A percentile compares a stretch with the other conserved stretches of the same genome.
Conservation (phyloP, 768 basidiomycete genomes). For the Collybiopsis luxurians region DNA sequence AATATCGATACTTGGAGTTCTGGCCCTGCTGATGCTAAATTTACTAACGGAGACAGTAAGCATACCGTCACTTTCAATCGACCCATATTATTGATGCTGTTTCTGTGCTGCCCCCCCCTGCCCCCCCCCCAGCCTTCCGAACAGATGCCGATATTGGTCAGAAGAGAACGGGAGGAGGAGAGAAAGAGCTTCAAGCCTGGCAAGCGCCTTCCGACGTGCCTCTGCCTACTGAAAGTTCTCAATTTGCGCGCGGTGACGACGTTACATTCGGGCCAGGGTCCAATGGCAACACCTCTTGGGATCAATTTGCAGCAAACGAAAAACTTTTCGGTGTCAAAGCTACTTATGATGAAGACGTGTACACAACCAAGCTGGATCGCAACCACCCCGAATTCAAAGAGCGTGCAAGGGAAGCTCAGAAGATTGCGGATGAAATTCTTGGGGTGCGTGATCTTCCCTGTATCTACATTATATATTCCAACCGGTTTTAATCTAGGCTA, state of each 20-base stretch:
- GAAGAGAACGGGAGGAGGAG: constrained; percentile 41
- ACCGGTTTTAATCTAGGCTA: constrained; percentile 36
- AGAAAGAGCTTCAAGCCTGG: constrained; percentile 85
- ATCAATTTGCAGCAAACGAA: constrained; percentile 94
- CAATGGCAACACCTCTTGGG: constrained; percentile 57
- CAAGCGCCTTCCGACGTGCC: constrained; percentile 41
- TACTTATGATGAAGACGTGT: constrained; percentile 88
- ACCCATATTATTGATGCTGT: background rate
- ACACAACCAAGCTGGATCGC: constrained; percentile 92
- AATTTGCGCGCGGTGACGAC: constrained; percentile 50
- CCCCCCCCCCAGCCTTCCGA: constrained; percentile 59
- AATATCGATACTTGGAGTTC: constrained; percentile 75
- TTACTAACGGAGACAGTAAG: constrained; percentile 72
- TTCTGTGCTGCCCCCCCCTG: no score
- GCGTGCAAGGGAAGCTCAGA: constrained; percentile 82
- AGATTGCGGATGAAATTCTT: constrained; percentile 89
- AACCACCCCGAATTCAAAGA: constrained; percentile 83
- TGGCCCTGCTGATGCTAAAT: constrained; percentile 68
- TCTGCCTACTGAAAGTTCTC: constrained; percentile 20
- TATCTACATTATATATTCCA: constrained; percentile 11
- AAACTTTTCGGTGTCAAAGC: constrained; percentile 89
- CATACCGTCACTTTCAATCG: background rate
- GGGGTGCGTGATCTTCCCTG: constrained; percentile 47
- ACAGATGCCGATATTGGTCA: constrained; percentile 79
- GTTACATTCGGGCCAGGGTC: constrained; percentile 63